Evolutionary conservation across 2,329 filamentous ascomycete species (phyloP).

Genomic region (Pseudocercospora vitis): DNA sequence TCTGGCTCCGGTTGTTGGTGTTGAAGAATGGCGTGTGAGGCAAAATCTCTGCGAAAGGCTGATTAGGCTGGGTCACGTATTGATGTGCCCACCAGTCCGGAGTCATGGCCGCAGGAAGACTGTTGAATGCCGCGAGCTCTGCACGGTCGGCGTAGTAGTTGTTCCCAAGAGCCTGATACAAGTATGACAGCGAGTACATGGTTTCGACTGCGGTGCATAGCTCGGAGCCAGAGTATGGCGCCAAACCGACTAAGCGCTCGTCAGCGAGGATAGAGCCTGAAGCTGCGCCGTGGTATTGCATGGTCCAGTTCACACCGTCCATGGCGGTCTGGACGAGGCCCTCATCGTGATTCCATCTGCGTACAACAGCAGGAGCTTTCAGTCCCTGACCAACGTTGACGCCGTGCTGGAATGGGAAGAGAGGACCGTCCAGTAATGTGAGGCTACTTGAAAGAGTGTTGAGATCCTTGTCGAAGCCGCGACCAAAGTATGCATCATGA

Average conservation of each 20-base stretch:
- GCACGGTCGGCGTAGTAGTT: conserved; percentile 52
- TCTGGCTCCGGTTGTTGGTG: conserved; percentile 47
- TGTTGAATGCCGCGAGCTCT: conserved; percentile 57
- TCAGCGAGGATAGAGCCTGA: conserved; percentile 54
- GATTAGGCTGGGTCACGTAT: conserved; percentile 57
- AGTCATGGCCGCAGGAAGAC: conserved; percentile 53
- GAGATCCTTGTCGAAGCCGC: conserved; percentile 28
- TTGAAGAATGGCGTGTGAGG: conserved; percentile 51
- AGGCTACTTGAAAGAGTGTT: conserved; percentile 27
- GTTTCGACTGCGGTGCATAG: conserved; percentile 55
- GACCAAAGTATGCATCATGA: conserved; percentile 32
- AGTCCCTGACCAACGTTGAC: conserved; percentile 52
- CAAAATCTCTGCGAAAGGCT: conserved; percentile 51
- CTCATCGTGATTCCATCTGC: conserved; percentile 49
- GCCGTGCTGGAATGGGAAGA: conserved; percentile 47
- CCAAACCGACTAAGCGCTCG: conserved; percentile 49
- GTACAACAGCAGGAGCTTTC: conserved; percentile 48
- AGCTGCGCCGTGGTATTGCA: conserved; percentile 50
- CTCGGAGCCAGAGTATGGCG: conserved; percentile 48
- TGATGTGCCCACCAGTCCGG: conserved; percentile 59
- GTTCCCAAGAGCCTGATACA: conserved; percentile 52
- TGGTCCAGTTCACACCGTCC: conserved; percentile 50
- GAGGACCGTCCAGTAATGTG: conserved; percentile 16
- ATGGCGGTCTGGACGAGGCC: conserved; percentile 43
- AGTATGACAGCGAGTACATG: conserved; percentile 53